These are phyloP conservation scores for Asterella californica DNA, from an alignment of 225 moss, liverwort and hornwort species.

Conservation along the genomic window DNA sequence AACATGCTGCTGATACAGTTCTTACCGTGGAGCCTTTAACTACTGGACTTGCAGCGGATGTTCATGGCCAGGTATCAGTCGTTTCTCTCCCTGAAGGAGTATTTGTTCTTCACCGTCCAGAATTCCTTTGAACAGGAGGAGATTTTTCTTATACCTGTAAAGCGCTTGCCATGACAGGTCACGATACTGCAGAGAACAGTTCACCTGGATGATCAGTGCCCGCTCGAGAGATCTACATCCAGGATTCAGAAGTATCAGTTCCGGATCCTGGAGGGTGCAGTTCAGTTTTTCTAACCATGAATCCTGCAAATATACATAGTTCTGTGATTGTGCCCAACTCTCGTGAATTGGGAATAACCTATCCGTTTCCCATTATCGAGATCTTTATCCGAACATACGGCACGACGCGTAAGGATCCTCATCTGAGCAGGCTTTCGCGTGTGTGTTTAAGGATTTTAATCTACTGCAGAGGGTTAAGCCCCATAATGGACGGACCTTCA, in stretches of 20 bases:
- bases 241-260: slow-evolving; percentile 36
- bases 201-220: neutral
- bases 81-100: neutral
- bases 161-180: slow-evolving; percentile 9
- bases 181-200: slow-evolving; percentile 21
- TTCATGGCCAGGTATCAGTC: slow-evolving; percentile 70
- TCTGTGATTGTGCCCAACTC: no score
- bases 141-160: neutral
- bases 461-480: no score
- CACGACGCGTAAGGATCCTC: no score
- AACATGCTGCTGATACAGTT: slow-evolving; percentile 58
- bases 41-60: slow-evolving; percentile 66
- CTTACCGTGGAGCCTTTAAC: slow-evolving; percentile 74
- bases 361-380: no score
- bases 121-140: neutral
- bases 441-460: no score
- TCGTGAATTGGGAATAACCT: no score
- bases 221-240: neutral
- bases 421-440: no score
- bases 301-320: no score
- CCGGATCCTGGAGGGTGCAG: slow-evolving; percentile 33
- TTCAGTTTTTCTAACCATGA: slow-evolving; percentile 34
- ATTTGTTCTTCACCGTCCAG: neutral
- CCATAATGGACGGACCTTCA: no score
- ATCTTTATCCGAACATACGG: no score